These are phyloP conservation scores for Cercospora beticola DNA, from an alignment of 2,329 filamentous ascomycete species.

Conservation along the genomic window DNA sequence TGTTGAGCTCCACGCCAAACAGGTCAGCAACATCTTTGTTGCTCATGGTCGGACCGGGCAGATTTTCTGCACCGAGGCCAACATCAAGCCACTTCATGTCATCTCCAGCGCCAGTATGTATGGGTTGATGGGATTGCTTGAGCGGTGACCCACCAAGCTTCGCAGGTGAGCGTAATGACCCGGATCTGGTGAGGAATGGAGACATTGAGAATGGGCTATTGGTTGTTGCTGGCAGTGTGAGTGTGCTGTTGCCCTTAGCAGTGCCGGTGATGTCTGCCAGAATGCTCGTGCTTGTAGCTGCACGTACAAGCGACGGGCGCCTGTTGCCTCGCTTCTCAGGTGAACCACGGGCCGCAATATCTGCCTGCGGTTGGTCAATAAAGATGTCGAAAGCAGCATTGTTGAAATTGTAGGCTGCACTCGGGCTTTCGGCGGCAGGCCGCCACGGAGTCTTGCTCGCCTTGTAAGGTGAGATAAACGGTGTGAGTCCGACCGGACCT, in stretches of 20 bases:
- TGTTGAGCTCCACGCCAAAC: constrained; percentile 56
- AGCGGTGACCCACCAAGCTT: constrained; percentile 36
- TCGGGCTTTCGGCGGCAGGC: constrained; percentile 29
- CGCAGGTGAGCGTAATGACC: constrained; percentile 29
- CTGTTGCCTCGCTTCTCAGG: constrained; percentile 66
- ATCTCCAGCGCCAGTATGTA: constrained; percentile 10
- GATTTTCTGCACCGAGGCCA: constrained; percentile 27
- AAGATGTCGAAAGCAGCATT: constrained; percentile 61
- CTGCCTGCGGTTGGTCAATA: constrained; percentile 38
- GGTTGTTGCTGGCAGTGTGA: constrained; percentile 28
- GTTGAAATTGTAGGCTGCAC: constrained; percentile 30
- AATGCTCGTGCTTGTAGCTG: constrained; percentile 60
- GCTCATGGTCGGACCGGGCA: constrained; percentile 17
- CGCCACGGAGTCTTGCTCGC: constrained; percentile 39
- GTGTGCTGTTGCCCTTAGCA: constrained; percentile 50
- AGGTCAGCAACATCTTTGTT: constrained; percentile 54
- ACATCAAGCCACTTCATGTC: constrained; percentile 35
- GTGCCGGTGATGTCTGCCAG: constrained; percentile 61
- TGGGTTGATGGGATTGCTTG: constrained; percentile 33
- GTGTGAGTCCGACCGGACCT: constrained; percentile 53
- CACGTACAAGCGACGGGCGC: constrained; percentile 61
- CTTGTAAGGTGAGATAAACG: constrained; percentile 36
- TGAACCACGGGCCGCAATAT: constrained; percentile 57
- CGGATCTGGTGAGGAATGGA: constrained; percentile 31
- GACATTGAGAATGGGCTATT: constrained; percentile 36